Conservation (phyloP, 352 stramenopile genomes). For the Salisapilia sapeloensis region DNA sequence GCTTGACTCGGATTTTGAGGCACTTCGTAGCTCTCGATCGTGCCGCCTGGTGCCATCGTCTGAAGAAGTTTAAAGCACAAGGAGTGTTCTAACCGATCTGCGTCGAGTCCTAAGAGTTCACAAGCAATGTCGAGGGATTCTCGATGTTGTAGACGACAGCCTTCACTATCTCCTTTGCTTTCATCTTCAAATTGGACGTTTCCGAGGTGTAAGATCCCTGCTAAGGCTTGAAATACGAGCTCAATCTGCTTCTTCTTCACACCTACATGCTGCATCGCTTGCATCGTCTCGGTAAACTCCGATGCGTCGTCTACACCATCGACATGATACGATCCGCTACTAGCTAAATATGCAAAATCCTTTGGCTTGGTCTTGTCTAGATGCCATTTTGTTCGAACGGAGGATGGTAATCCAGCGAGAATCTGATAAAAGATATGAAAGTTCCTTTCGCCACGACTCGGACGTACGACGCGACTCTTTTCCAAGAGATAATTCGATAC, state of each 20-base stretch:
- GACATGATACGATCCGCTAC: constrained; percentile 78
- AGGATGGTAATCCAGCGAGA: constrained; percentile 36
- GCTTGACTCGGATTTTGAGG: constrained; percentile 80
- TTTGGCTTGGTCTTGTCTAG: constrained; percentile 34
- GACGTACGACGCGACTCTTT: constrained; percentile 79
- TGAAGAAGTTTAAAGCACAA: constrained; percentile 76
- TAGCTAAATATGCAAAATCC: constrained; percentile 79
- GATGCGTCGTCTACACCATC: constrained; percentile 84
- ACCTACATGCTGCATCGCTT: constrained; percentile 76
- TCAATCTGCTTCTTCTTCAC: constrained; percentile 83
- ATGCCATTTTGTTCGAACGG: constrained; percentile 44
- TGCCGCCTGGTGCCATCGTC: constrained; percentile 71
- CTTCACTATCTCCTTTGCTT: constrained; percentile 55
- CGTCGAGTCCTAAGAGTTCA: constrained; percentile 48
- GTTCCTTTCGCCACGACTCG: constrained; percentile 81
- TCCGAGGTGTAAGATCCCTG: constrained; percentile 60
- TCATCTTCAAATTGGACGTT: constrained; percentile 54
- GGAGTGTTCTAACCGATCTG: constrained; percentile 35
- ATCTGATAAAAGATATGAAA: constrained; percentile 95
- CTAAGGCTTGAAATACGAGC: constrained; percentile 71
- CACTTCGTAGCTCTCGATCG: constrained; percentile 76
- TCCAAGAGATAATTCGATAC: constrained; percentile 88
- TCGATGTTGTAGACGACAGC: constrained; percentile 15
- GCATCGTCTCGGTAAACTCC: constrained; percentile 78
- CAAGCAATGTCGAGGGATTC: constrained; percentile 47